These are phyloP conservation scores for Penicillium dipodomyicola DNA, from an alignment of 495 filamentous ascomycete genomes.

Conservation along the genomic window DNA sequence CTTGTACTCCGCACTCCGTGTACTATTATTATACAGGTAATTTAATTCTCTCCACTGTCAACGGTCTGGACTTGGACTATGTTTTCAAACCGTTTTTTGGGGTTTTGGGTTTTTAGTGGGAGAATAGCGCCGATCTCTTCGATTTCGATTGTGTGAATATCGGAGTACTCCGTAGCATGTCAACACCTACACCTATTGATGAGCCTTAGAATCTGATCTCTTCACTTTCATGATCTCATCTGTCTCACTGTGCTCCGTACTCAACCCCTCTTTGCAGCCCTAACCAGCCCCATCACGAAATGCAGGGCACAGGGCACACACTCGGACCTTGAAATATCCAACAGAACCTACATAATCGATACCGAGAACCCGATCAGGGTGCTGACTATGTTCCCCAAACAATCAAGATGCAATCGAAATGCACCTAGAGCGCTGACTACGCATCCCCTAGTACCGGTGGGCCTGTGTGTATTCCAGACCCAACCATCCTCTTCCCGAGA, in stretches of 20 bases:
- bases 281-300: background rate
- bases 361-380: background rate
- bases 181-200: background rate
- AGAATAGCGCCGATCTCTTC: constrained; percentile 11
- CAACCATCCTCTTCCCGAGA: background rate
- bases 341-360: background rate
- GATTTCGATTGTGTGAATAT: background rate
- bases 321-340: background rate
- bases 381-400: background rate
- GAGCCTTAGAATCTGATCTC: background rate
- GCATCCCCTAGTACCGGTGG: background rate
- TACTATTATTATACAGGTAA: background rate
- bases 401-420: background rate
- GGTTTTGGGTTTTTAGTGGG: constrained; percentile 2
- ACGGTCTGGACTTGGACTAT: constrained; percentile 4
- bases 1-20: background rate
- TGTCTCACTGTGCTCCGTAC: background rate
- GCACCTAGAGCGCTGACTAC: background rate
- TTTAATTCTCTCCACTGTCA: background rate
- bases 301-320: constrained; percentile 1
- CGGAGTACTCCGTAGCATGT: too few relatives aligned
- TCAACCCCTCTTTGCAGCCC: background rate
- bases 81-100: background rate
- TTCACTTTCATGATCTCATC: background rate
- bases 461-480: background rate